A percentile compares a stretch with the other conserved stretches of the same genome.
phyloP scores from a whole-genome alignment of 371 early-diverging fungal species.

The Zopfochytrium polystomum region DNA sequence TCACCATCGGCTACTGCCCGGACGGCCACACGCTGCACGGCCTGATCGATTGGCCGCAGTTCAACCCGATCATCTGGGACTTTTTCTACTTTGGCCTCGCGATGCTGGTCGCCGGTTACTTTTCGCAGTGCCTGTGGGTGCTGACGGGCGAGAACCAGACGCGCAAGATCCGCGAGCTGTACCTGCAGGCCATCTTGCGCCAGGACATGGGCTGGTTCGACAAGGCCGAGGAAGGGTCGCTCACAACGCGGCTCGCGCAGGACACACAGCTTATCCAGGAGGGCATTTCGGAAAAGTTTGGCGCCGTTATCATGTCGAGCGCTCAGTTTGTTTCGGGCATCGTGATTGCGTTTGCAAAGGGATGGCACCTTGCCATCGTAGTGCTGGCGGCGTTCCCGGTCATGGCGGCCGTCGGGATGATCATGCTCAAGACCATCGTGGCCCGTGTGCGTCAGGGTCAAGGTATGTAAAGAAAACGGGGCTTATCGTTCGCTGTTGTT shows the following conservation, averaged over 20 bases:
- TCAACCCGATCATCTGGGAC: constrained; percentile 13
- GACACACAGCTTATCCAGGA: constrained; percentile 53
- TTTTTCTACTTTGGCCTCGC: constrained; percentile 49
- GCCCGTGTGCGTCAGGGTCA: too few relatives aligned
- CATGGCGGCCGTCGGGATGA: constrained; percentile 36
- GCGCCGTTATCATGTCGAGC: constrained; percentile 61
- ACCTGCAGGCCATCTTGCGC: constrained; percentile 54
- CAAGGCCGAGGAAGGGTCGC: constrained; percentile 52
- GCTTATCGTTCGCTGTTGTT: too few relatives aligned
- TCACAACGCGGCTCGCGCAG: constrained; percentile 59
- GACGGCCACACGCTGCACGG: neutral
- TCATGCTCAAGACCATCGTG: too few relatives aligned
- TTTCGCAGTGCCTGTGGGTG: constrained; percentile 30
- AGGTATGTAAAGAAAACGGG: too few relatives aligned
- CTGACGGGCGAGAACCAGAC: constrained; percentile 28
- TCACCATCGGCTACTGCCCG: neutral
- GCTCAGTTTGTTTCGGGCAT: constrained; percentile 80
- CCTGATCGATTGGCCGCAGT: neutral
- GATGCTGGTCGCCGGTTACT: constrained; percentile 48
- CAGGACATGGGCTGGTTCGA: constrained; percentile 95
- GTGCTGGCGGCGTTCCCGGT: constrained; percentile 67
- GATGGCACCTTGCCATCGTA: constrained; percentile 85
- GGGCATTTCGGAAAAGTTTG: constrained; percentile 80
- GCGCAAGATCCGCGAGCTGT: constrained; percentile 34
- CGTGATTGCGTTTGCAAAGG: constrained; percentile 78